These are phyloP conservation scores for Wickerhamomyces bisporus DNA, from an alignment of 805 yeast species.

Conservation along the genomic window DNA sequence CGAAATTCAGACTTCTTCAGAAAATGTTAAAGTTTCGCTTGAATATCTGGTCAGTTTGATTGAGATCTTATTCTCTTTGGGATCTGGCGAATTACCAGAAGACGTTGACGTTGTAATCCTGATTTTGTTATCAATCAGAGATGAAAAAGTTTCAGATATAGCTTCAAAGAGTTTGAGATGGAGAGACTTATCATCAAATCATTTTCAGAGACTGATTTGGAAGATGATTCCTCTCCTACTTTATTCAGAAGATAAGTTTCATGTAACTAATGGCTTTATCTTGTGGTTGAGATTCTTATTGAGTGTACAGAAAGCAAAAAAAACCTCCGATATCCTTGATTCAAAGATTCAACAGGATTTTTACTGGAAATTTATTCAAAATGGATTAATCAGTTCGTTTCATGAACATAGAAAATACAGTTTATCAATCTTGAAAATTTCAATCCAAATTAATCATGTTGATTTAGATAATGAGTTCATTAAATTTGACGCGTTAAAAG, in stretches of 20 bases:
- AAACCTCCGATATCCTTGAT: conserved; percentile 3
- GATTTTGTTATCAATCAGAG: conserved; percentile 33
- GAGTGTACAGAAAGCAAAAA: conserved; percentile 10
- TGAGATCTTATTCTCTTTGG: conserved; percentile 14
- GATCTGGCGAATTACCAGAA: conserved; percentile 2
- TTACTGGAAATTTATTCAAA: conserved; percentile 57
- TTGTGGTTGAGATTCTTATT: conserved; percentile 53
- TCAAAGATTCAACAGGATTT: conserved; percentile 9
- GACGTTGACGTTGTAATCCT: conserved; percentile 27
- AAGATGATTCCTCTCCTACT: conserved; percentile 34
- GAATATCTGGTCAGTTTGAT: conserved; percentile 1
- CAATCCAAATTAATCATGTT: conserved; percentile 41
- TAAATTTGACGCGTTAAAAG: neutral
- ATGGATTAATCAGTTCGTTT: conserved; percentile 45
- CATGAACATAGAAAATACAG: conserved; percentile 71
- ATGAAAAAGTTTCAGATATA: conserved; percentile 30
- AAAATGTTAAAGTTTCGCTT: neutral
- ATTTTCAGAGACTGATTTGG: conserved; percentile 40
- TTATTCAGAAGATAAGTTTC: conserved; percentile 24
- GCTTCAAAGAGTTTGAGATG: conserved; percentile 46
- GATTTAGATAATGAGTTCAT: conserved; percentile 29
- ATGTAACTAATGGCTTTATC: conserved; percentile 39
- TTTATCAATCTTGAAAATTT: conserved; percentile 56
- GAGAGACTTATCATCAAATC: conserved; percentile 33
- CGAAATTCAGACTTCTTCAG: neutral